Conservation (phyloP, 2,329 filamentous ascomycete genomes). For the Xylariaceae sp. region DNA sequence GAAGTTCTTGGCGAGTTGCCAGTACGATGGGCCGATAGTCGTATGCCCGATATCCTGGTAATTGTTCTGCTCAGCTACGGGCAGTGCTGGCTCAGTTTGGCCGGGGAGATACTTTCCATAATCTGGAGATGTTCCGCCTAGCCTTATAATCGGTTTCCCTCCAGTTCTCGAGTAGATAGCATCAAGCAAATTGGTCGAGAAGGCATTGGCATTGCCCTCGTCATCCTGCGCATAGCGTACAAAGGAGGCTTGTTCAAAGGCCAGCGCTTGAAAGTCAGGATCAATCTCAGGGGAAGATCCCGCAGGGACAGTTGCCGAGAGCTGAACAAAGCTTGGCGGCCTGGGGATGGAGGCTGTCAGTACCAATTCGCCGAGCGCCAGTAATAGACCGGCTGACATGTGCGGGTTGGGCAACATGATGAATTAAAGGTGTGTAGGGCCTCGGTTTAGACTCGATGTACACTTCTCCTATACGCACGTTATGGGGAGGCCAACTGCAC, state of each 20-base stretch:
- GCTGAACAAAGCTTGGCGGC: conserved; percentile 14
- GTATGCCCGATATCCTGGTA: conserved; percentile 33
- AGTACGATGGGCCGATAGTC: conserved; percentile 34
- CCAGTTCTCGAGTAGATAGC: conserved; percentile 32
- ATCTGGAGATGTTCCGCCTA: conserved; percentile 35
- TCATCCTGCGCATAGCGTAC: conserved; percentile 31
- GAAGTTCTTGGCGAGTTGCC: conserved; percentile 31
- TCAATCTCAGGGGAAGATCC: conserved; percentile 23
- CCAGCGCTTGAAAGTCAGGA: conserved; percentile 30
- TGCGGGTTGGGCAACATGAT: conserved; percentile 15
- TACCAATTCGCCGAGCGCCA: conserved; percentile 15
- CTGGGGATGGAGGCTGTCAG: conserved; percentile 20
- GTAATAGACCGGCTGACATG: conserved; percentile 11
- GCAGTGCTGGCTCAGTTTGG: conserved; percentile 30
- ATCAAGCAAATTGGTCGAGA: conserved; percentile 33
- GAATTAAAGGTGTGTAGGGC: background rate
- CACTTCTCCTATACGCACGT: background rate
- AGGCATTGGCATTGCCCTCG: conserved; percentile 30
- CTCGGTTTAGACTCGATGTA: background rate
- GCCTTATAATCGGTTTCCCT: conserved; percentile 32
- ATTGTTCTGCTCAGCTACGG: conserved; percentile 32
- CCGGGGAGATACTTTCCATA: conserved; percentile 33
- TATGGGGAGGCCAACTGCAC: background rate
- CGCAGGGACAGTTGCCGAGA: conserved; percentile 15
- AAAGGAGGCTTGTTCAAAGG: conserved; percentile 34